A percentile compares a stretch with the other conserved stretches of the same genome.
Conservation (phyloP, 805 yeast species). For the Wickerhamomyces kurtzmanii region DNA sequence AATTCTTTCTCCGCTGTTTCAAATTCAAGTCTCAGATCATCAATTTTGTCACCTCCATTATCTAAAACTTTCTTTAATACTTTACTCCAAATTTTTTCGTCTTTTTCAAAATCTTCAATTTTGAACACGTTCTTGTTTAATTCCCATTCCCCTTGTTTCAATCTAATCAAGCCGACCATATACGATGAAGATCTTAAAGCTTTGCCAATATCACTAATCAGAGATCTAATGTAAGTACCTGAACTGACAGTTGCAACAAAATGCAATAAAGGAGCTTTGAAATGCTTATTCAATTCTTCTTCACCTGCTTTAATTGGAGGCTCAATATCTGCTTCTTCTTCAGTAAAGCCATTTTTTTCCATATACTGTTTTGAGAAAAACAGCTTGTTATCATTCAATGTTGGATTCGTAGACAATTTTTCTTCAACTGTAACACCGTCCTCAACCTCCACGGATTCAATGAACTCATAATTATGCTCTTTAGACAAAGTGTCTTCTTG, state of each 20-base stretch:
- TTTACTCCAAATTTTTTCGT: constrained; percentile 61
- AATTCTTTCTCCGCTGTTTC: constrained; percentile 17
- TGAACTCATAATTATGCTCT: constrained; percentile 44
- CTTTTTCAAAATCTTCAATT: constrained; percentile 52
- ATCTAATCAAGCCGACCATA: constrained; percentile 75
- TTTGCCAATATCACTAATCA: constrained; percentile 82
- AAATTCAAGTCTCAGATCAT: constrained; percentile 31
- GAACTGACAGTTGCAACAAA: constrained; percentile 78
- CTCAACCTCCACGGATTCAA: constrained; percentile 33
- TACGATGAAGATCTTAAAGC: constrained; percentile 75
- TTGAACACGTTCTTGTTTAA: constrained; percentile 61
- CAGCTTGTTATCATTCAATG: constrained; percentile 50
- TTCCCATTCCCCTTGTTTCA: constrained; percentile 78
- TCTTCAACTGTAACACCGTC: constrained; percentile 34
- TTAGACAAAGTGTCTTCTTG: constrained; percentile 40
- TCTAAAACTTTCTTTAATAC: constrained; percentile 48
- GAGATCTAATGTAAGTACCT: constrained; percentile 89
- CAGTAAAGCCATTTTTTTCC: constrained; percentile 29
- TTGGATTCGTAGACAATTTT: constrained; percentile 27
- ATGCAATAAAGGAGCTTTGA: constrained; percentile 60
- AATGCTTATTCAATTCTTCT: constrained; percentile 23
- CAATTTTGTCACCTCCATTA: constrained; percentile 23
- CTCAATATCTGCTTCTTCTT: constrained; percentile 26
- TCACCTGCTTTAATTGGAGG: constrained; percentile 27
- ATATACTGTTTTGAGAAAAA: constrained; percentile 49